Conservation (phyloP, 768 basidiomycete genomes). For the Asterophora lycoperdoides region DNA sequence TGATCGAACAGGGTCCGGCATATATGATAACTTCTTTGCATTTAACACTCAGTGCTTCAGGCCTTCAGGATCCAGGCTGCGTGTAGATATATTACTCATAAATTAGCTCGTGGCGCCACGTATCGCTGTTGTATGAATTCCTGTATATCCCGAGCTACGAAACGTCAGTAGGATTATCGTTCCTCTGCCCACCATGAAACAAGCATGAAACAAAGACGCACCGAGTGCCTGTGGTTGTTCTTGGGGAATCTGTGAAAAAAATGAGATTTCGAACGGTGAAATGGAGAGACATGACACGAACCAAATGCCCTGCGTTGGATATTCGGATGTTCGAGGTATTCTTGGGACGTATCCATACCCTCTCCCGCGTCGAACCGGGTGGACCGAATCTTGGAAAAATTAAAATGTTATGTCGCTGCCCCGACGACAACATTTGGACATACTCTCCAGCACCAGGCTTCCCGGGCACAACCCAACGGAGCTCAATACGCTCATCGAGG, state of each 20-base stretch:
- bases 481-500: constrained; percentile 47
- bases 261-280: neutral
- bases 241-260: constrained; percentile 34
- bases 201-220: constrained; percentile 6
- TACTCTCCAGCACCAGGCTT: constrained; percentile 31
- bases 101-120: neutral
- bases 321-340: constrained; percentile 41
- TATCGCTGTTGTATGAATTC: constrained; percentile 11
- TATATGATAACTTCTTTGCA: no score
- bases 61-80: neutral
- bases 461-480: constrained; percentile 57
- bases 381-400: constrained; percentile 27
- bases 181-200: no score
- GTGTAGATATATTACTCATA: neutral
- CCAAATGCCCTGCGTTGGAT: constrained; percentile 40
- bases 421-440: neutral
- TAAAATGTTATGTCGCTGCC: neutral
- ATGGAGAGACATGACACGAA: constrained; percentile 9
- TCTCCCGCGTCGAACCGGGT: constrained; percentile 27
- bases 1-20: no score
- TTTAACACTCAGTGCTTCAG: no score
- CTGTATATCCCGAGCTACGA: constrained; percentile 12
- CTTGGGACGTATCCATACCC: constrained; percentile 40
- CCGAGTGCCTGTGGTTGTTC: constrained; percentile 35
- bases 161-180: neutral